These are phyloP conservation scores for Mycosphaerella sp. DNA, from an alignment of 2,329 filamentous ascomycete genomes.

Conservation along the genomic window DNA sequence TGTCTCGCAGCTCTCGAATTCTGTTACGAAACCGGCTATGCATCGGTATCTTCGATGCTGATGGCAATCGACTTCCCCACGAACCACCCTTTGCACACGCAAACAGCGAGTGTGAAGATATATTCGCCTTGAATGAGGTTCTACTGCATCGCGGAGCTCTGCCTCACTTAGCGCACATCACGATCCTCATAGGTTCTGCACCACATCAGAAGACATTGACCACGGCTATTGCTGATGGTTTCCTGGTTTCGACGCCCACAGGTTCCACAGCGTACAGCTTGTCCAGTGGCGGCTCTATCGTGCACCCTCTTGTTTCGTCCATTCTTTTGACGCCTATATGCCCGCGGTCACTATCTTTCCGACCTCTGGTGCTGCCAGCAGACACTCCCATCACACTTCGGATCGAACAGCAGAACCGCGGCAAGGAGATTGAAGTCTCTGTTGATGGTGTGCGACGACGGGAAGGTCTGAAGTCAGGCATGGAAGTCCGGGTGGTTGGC, in stretches of 20 bases:
- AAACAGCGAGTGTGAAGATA: constrained; percentile 38
- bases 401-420: constrained; percentile 58
- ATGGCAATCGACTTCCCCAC: constrained; percentile 49
- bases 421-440: constrained; percentile 46
- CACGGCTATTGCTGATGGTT: constrained; percentile 89
- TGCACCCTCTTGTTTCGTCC: constrained; percentile 85
- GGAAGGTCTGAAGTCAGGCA: constrained; percentile 41
- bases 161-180: constrained; percentile 84
- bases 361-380: constrained; percentile 80
- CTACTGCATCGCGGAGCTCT: constrained; percentile 86
- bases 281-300: constrained; percentile 86
- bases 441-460: constrained; percentile 45
- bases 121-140: constrained; percentile 86
- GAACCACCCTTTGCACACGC: constrained; percentile 31
- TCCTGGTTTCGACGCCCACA: constrained; percentile 88
- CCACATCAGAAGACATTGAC: constrained; percentile 70
- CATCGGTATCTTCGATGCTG: constrained; percentile 72
- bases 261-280: constrained; percentile 93
- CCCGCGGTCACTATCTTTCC: constrained; percentile 83
- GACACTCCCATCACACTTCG: constrained; percentile 77
- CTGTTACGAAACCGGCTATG: constrained; percentile 80
- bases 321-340: constrained; percentile 92
- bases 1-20: constrained; percentile 67
- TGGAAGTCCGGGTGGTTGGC: constrained; percentile 81
- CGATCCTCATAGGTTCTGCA: constrained; percentile 69